Evolutionary conservation across 441 rosid species (phyloP).

Genomic region (Flueggea neowawraea): DNA sequence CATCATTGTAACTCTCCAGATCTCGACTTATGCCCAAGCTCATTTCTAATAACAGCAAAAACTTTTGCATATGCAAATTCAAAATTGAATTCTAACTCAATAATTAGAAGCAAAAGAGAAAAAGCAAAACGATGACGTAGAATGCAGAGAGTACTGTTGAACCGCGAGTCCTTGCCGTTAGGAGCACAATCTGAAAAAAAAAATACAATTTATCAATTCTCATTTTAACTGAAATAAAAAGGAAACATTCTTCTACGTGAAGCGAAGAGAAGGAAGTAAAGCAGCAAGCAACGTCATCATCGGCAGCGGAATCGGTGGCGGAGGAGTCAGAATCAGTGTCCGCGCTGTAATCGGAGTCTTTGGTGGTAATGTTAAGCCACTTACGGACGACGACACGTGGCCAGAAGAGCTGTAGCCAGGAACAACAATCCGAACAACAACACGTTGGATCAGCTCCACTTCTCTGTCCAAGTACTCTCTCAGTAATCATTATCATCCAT

Average conservation of each 20-base stretch:
- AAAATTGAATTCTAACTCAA: background rate
- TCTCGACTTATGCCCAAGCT: background rate
- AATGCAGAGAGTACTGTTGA: too few relatives aligned
- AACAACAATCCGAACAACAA: conserved; percentile 52
- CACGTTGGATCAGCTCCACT: conserved; percentile 40
- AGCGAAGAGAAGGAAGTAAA: background rate
- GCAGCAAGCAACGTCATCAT: conserved; percentile 12
- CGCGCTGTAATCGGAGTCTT: conserved; percentile 76
- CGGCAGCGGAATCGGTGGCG: conserved; percentile 4
- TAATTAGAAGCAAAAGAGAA: too few relatives aligned
- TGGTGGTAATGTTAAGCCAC: conserved; percentile 66
- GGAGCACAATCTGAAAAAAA: background rate
- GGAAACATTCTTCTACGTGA: background rate
- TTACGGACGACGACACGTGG: conserved; percentile 69
- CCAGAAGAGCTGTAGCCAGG: conserved; percentile 75
- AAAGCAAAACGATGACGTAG: too few relatives aligned
- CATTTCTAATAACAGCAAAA: too few relatives aligned
- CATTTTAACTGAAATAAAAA: background rate
- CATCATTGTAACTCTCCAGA: background rate
- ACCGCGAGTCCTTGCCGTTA: background rate
- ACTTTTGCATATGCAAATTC: background rate
- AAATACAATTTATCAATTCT: background rate
- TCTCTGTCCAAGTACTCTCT: background rate
- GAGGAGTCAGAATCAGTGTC: conserved; percentile 42
- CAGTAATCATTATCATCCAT: too few relatives aligned